Evolutionary conservation across 352 stramenopile genomes (phyloP), one percentile per base, ranked within the genome.

Genomic region (Globisporangium radiosum): DNA sequence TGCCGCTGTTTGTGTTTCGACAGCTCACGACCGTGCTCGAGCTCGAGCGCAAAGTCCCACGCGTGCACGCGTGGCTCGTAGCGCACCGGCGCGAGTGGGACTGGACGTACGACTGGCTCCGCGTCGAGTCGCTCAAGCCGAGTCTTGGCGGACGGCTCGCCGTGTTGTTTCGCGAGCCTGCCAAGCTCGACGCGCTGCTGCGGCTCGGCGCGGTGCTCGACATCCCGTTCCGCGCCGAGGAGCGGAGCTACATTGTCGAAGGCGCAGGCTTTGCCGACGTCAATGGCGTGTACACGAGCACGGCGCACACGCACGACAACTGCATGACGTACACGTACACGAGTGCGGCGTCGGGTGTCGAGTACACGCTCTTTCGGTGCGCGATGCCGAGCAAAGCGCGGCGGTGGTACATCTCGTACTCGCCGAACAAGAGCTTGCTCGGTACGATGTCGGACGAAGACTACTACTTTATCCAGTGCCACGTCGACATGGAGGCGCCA

Each of bases 391-490:
- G 90, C 64, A 97, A 98, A 62, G 87, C 97, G 45, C 96, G 97
- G 59, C 97, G 96, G 69, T 99, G 97, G 97, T 99, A 99, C 72
- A 96, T 99, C 57, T 98, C 92, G 51, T 96, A 98, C 70, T 97
- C 97, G 25, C 80, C 83, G 6, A 91, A 95, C 78, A 90, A 89
- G 62, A 91, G 75, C 47, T 66, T 91, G 36, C 72, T 94, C 37
- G 86, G 86, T 39, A 95, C 86, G 17, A 81, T 90, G 67, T 89
- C 81, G 38, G 86, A 95, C 59, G 86, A 92, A 56, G 86, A 95
- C 54, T 95, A 82, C 57, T 95, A 95, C 62, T 94, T 91, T 68
- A 83, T 89, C 44, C 72, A 81, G 56, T 92, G 75, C 53, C 78
- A 90, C 50, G 73, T 92, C 53, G 83, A 94, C 53, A 79, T 92